phyloP scores from a whole-genome alignment of 306 rosid genomes.

The Vigna nakashimae region DNA sequence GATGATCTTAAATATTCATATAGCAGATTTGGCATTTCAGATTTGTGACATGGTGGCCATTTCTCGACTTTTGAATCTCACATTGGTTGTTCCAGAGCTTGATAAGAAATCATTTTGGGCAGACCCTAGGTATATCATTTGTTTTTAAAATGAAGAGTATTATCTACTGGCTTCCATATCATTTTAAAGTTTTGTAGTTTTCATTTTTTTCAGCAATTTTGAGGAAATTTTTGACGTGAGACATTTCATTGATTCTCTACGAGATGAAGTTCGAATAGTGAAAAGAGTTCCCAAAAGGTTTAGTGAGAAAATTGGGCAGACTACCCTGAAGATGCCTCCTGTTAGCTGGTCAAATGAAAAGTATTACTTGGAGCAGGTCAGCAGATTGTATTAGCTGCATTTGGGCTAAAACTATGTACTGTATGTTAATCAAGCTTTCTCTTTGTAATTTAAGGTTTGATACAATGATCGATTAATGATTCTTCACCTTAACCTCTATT shows the following conservation, averaged over 20 bases:
- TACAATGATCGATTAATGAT: slow-evolving; percentile 20
- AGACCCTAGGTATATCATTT: slow-evolving; percentile 71
- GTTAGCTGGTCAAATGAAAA: slow-evolving; percentile 89
- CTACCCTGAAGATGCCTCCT: slow-evolving; percentile 72
- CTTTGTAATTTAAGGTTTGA: slow-evolving; percentile 17
- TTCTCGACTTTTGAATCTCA: slow-evolving; percentile 86
- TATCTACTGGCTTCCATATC: slow-evolving; percentile 27
- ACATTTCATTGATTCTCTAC: slow-evolving; percentile 80
- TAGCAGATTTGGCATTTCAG: slow-evolving; percentile 55
- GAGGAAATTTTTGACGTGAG: slow-evolving; percentile 83
- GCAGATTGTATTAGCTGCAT: slow-evolving; percentile 32
- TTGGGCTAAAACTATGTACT: neutral
- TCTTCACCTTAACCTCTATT: slow-evolving; percentile 4
- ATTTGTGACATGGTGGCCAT: slow-evolving; percentile 92
- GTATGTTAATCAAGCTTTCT: neutral
- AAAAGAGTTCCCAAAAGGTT: slow-evolving; percentile 80
- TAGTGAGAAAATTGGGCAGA: slow-evolving; percentile 61
- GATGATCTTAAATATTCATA: slow-evolving; percentile 39
- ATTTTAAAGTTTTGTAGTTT: slow-evolving; percentile 40
- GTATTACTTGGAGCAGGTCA: slow-evolving; percentile 82
- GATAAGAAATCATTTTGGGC: slow-evolving; percentile 95
- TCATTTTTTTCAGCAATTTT: slow-evolving; percentile 66
- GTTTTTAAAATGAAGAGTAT: slow-evolving; percentile 29
- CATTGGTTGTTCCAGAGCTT: slow-evolving; percentile 91
- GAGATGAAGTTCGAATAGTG: slow-evolving; percentile 83